Percentiles rank a stretch among this genome's conserved stretches.
Conservation (phyloP, 1,284 basidiomycete genomes). For the Filobasidium uniguttulatum region DNA sequence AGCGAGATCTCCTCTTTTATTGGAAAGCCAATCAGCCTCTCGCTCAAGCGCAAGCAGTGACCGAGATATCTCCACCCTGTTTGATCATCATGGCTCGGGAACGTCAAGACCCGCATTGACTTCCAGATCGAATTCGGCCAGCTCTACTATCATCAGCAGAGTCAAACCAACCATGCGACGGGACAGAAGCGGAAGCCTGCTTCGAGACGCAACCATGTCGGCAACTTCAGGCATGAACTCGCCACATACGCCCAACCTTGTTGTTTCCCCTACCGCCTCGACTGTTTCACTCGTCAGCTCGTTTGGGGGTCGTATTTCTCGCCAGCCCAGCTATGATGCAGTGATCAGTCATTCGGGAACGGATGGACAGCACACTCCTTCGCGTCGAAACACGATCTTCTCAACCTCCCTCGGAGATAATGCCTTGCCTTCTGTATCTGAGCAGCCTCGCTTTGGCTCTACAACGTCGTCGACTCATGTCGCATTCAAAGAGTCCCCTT, state of each 20-base stretch:
- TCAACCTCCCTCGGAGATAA: background rate
- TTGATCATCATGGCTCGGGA: background rate
- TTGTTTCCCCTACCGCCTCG: constrained; percentile 1
- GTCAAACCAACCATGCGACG: constrained; percentile 28
- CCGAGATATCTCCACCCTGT: constrained; percentile 1
- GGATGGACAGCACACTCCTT: background rate
- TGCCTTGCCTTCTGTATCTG: background rate
- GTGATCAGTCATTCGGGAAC: background rate
- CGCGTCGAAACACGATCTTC: background rate
- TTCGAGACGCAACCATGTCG: constrained; percentile 14
- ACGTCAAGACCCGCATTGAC: constrained; percentile 24
- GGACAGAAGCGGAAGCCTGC: constrained; percentile 23
- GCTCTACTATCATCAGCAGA: constrained; percentile 26
- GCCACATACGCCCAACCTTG: constrained; percentile 2
- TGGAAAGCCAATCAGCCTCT: too few relatives aligned
- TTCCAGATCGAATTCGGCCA: constrained; percentile 25
- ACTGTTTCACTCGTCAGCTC: constrained; percentile 15
- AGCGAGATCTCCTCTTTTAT: too few relatives aligned
- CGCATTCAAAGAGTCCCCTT: background rate
- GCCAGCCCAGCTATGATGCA: constrained; percentile 3
- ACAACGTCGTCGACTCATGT: background rate
- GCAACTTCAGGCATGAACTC: constrained; percentile 1
- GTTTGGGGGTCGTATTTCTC: constrained; percentile 1
- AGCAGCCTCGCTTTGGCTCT: background rate
- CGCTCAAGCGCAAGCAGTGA: too few relatives aligned